Base-by-base conservation (phyloP, 148 eudicot species). In the Camellia granthamiana region DNA sequence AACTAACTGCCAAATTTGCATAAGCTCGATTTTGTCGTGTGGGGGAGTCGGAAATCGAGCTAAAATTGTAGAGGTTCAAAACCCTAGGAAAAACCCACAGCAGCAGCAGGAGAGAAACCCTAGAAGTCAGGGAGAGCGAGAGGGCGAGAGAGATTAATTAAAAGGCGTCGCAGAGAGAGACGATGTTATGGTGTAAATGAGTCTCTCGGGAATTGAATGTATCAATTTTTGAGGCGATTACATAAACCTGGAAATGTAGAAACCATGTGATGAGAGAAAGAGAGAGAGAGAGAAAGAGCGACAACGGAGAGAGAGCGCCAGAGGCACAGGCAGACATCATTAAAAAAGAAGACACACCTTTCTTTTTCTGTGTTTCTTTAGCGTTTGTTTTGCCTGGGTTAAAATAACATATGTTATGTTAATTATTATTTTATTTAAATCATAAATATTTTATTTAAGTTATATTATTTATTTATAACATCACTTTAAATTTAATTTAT, bases 191-290 rank as follows among this genome's bases (percentile, higher is more conserved):
- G 38, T 30, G 38, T 38, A 15, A 68, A 46, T 6, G 67, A 55
- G 49, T 42, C 15, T 42, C 15, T 47, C 60, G 21, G 49, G 61
- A 66, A 41, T 65, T 52, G 69, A 65, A 38, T 18, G 16, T 54
- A 19, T 30, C 61, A 68, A 78, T 9, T 54, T 55, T 54, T 2
- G n/a, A 67, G 47, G 67, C 62, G 74, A 78, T 67, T 77, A 41
- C 74, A 75, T 81, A 41, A 83, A 86, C 78, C 80, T 69, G 81
- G 74, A 68, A 77, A 73, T 72, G 75, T 44, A n/a, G 81, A 60
- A 68, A 74, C 47, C 77, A 56, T 74, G 63, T 30, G 38, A 30
- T 30, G 38, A 30, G 38, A 4, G 73, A 55, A 74, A 77, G 21
- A 23, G 23, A 64, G 58, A 23, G 38, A 0, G 19, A 4, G 21